Conservation (phyloP, 257 asterid species). For the Fraxinus americana region DNA sequence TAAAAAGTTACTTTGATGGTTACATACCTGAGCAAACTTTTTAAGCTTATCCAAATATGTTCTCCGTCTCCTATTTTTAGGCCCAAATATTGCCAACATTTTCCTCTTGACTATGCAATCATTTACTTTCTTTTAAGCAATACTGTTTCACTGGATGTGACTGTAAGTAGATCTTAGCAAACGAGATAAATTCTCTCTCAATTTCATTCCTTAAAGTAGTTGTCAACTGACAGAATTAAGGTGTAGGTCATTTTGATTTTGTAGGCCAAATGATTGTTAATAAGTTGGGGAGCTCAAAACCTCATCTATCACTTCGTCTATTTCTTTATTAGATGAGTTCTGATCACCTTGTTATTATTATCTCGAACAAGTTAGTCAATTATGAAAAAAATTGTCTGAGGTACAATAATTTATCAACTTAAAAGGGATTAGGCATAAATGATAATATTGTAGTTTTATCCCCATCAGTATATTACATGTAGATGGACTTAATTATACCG, state of each 20-base stretch:
- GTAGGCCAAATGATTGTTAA: not conserved
- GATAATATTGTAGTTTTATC: not conserved
- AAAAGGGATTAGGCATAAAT: too few relatives aligned
- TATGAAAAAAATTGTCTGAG: not conserved
- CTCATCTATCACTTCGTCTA: not conserved
- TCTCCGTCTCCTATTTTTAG: too few relatives aligned
- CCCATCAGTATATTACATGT: not conserved
- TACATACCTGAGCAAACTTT: too few relatives aligned
- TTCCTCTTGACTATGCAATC: not conserved
- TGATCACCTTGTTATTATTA: not conserved
- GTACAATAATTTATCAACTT: not conserved
- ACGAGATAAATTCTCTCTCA: not conserved
- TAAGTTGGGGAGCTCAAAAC: not conserved
- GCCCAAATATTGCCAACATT: too few relatives aligned
- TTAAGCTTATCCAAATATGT: too few relatives aligned
- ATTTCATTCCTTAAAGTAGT: not conserved
- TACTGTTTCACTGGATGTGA: not conserved
- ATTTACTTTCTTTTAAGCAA: not conserved
- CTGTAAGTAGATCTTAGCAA: not conserved
- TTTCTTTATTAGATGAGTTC: not conserved
- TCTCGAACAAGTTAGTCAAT: not conserved
- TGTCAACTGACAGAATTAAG: not conserved
- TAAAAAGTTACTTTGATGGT: too few relatives aligned
- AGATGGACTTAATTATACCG: not conserved
- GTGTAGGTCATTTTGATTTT: not conserved